Evolutionary conservation across 257 asterid genomes (phyloP).

Genomic region (Nicotiana paniculata): DNA sequence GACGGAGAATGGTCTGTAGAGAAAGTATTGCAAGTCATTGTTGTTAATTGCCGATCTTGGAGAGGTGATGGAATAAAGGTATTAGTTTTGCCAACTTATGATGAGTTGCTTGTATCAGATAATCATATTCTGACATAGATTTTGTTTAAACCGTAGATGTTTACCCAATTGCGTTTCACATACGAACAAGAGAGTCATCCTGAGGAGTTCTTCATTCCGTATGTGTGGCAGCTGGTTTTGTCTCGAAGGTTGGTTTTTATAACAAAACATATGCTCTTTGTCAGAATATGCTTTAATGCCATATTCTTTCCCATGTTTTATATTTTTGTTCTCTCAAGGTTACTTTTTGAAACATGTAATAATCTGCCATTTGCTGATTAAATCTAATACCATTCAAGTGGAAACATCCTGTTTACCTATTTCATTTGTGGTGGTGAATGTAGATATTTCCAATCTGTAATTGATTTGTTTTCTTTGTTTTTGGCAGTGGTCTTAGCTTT

Average conservation of each 20-base stretch:
- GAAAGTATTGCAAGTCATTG: conserved; percentile 75
- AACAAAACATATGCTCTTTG: neutral
- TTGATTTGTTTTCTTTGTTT: conserved; percentile 3
- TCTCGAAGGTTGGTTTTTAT: conserved; percentile 46
- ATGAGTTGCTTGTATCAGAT: neutral
- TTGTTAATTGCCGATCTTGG: conserved; percentile 80
- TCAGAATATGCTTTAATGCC: neutral
- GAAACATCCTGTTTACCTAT: neutral
- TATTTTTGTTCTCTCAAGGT: neutral
- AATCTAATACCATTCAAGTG: neutral
- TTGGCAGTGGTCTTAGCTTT: conserved; percentile 55
- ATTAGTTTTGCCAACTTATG: neutral
- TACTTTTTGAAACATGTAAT: neutral
- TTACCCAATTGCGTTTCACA: conserved; percentile 68
- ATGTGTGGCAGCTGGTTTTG: conserved; percentile 82
- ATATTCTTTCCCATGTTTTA: neutral
- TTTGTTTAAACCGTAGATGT: conserved; percentile 37
- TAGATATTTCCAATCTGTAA: neutral
- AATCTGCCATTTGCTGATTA: neutral
- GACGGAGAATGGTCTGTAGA: conserved; percentile 95
- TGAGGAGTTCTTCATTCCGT: conserved; percentile 92
- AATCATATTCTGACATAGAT: neutral
- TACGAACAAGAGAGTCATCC: conserved; percentile 97
- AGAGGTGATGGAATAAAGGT: conserved; percentile 98
- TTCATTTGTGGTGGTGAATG: neutral